Conservation (phyloP, 768 basidiomycete species). For the Hortiboletus flavorubellus region DNA sequence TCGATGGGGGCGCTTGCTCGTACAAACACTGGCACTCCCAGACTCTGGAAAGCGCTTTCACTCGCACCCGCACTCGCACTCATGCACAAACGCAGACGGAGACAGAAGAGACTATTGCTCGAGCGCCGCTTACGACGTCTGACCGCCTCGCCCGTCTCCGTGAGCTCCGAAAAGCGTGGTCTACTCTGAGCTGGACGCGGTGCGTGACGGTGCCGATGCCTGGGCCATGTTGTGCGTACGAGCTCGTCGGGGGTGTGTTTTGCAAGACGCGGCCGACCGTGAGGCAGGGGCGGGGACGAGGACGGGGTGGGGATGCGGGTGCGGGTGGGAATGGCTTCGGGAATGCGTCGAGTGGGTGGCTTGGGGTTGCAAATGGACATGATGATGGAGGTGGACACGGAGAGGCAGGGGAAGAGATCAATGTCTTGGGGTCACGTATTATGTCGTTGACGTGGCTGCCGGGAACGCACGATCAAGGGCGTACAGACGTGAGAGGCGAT, state of each 20-base stretch:
- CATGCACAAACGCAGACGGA: no score
- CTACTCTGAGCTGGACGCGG: slow-evolving; percentile 26
- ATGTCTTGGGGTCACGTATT: slow-evolving; percentile 22
- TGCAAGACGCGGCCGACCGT: slow-evolving; percentile 36
- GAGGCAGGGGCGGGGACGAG: background rate
- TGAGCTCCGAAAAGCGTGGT: slow-evolving; percentile 37
- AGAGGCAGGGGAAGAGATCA: background rate
- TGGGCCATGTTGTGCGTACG: slow-evolving; percentile 48
- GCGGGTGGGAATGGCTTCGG: background rate
- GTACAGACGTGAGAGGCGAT: slow-evolving; percentile 29
- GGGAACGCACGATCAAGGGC: background rate
- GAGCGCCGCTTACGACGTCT: background rate
- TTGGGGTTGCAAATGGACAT: background rate
- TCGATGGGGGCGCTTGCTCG: slow-evolving; percentile 8
- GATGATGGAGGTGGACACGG: background rate
- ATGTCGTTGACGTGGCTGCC: slow-evolving; percentile 23
- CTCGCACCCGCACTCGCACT: no score
- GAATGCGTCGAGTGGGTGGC: background rate
- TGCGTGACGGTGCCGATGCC: slow-evolving; percentile 28
- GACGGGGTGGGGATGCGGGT: background rate
- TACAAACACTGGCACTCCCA: no score
- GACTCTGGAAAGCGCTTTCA: no score
- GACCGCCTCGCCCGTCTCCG: slow-evolving; percentile 35
- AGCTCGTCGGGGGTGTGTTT: slow-evolving; percentile 59
- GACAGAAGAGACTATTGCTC: no score